These are phyloP conservation scores for Suillus paluster DNA, from an alignment of 768 basidiomycete species.

Conservation along the genomic window DNA sequence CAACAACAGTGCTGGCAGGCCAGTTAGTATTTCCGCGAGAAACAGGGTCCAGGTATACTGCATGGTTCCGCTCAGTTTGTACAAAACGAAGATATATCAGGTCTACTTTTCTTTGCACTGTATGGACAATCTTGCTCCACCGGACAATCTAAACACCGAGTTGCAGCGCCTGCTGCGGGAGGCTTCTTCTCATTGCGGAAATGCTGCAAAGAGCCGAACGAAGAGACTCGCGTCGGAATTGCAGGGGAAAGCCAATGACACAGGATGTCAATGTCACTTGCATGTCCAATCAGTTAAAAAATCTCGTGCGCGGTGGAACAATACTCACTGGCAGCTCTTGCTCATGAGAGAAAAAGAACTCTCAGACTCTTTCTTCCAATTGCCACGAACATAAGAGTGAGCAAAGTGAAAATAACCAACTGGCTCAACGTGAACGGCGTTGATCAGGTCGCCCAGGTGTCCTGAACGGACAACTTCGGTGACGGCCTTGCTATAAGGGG, in stretches of 20 bases:
- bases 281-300: constrained; percentile 8
- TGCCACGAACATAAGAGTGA: constrained; percentile 86
- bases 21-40: constrained; percentile 50
- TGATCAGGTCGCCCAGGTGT: constrained; percentile 75
- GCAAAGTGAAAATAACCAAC: constrained; percentile 89
- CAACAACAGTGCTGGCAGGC: constrained; percentile 73
- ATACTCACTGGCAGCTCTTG: constrained; percentile 85
- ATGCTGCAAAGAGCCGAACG: constrained; percentile 85
- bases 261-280: constrained; percentile 83
- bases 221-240: constrained; percentile 70
- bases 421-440: constrained; percentile 84
- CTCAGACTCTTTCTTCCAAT: constrained; percentile 71
- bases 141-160: constrained; percentile 78
- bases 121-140: constrained; percentile 77
- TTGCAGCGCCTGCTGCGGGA: constrained; percentile 62
- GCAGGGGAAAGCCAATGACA: constrained; percentile 77
- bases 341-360: constrained; percentile 87
- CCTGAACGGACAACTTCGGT: constrained; percentile 73
- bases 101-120: constrained; percentile 82
- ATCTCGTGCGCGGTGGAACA: constrained; percentile 4
- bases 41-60: constrained; percentile 86
- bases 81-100: neutral
- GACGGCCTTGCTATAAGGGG: constrained; percentile 77
- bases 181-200: constrained; percentile 81
- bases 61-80: constrained; percentile 9